Evolutionary conservation across 495 filamentous ascomycete species (phyloP), one percentile per base, ranked within the genome.

Genomic region (Penicillium lividum): DNA sequence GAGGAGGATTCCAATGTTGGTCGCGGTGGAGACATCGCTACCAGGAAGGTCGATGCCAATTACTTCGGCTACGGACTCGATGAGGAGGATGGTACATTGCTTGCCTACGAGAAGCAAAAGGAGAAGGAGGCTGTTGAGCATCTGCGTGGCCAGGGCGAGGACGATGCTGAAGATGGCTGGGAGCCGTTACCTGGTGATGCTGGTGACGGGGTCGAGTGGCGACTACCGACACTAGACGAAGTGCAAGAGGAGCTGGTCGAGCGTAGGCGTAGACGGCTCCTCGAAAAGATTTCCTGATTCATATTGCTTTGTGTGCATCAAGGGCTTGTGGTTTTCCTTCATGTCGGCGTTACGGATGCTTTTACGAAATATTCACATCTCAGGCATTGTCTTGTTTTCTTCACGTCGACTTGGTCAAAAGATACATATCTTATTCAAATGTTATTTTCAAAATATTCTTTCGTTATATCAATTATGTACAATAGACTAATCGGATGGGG

Each of bases 51-150:
- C 4, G 91, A 98, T 80, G 95, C 95, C 18, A 88, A 86, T 48
- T 98, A 98, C 66, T 98, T 97, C 68, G 94, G 94, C 33, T 98
- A 96, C 72, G 91, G 91, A 63, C 82, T 93, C 27, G 91, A 93
- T 66, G 94, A 98, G 73, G 94, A 97, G 73, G 94, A 97, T 73
- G 92, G 90, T 0, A 84, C 82, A 47, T 68, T 98, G 67, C 67
- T 98, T 56, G 85, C 76, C 48, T 98, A 96, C 69, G 94, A 98
- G 75, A 79, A 75, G 47, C 73, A 82, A 67, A 93, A 90, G 79
- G 94, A 98, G 78, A 82, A 86, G 64, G 87, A 95, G 73, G 90
- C 92, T 2, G 77, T 82, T 51, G 87, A 91, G 66, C 78, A 79
- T 57, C 64, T 95, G 61, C 72, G 84, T 62, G 71, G 70, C 43